Base-by-base conservation (phyloP, 441 rosid species). In the Erodium chrysanthum region DNA sequence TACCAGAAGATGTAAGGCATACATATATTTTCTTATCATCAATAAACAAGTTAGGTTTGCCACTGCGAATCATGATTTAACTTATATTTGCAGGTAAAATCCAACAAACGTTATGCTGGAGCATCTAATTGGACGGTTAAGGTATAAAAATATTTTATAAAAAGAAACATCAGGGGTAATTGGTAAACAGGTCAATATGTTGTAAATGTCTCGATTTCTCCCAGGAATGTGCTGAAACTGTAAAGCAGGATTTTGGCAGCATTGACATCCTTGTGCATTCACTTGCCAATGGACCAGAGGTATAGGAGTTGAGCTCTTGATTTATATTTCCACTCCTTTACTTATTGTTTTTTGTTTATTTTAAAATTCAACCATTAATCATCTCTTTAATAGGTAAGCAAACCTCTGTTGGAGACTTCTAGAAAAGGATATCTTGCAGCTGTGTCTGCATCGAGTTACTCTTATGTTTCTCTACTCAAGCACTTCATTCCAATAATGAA, bases 251-350 rank as follows among this genome's bases (percentile, higher is more conserved):
- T 81, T 94, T 88, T 69, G 96, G 97, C 70, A 89, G 84, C 80
- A 85, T 91, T 29, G 98, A 94, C 76, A 87, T 91, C 76, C 94
- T 91, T 50, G 96, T 94, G 71, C 99, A 94, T 71, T 94, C 97
- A 44, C 96, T 94, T 72, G 99, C 99, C 68, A 94, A 94, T 79
- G 97, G 99, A 35, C 97, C 99, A 23, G 97, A 94, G 99, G 99
- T 86, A 73, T 14, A 35, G 40, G 40, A 35, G 40, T 35, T 35
- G 7, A 7, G 40, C 1, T 35, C 6, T 35, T 35, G 40, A 7
- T 0, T 5, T 35, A 4, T 35, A 35, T 7, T 35, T 35, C 5
- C 5, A 29, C 35, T 29, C n/a, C n/a, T 29, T 29, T 5, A 29
- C 35, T 29, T 29, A 29, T 5, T 5, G 2, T 2, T 35, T 35